Conservation (phyloP, 805 yeast species). For the baker's yeast (Saccharomyces cerevisiae) region DNA sequence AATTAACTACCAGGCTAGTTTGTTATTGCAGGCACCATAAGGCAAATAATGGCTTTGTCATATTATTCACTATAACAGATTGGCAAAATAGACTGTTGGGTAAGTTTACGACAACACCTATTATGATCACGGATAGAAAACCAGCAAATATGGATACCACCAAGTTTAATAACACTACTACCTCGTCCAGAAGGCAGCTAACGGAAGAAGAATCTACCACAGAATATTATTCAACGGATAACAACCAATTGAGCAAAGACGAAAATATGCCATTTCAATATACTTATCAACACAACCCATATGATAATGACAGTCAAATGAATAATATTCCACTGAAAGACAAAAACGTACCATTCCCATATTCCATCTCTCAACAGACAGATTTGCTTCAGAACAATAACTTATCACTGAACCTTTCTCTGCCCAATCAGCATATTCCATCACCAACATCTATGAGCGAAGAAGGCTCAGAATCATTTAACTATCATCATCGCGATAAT, state of each 20-base stretch:
- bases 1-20: constrained; percentile 66
- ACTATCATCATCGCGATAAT: background rate
- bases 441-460: constrained; percentile 60
- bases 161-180: background rate
- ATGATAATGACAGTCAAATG: background rate
- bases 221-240: background rate
- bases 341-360: background rate
- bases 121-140: constrained; percentile 92
- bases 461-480: constrained; percentile 45
- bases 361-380: background rate
- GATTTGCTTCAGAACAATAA: background rate
- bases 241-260: background rate
- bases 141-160: constrained; percentile 33
- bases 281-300: background rate
- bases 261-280: background rate
- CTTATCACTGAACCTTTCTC: background rate
- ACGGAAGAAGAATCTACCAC: background rate
- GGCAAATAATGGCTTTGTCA: constrained; percentile 76
- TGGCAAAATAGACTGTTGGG: constrained; percentile 57
- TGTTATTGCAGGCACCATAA: constrained; percentile 96
- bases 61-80: constrained; percentile 61
- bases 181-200: background rate
- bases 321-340: background rate
- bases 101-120: constrained; percentile 58
- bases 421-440: constrained; percentile 27